These are phyloP conservation scores for Leucocoprinus birnbaumii DNA, from an alignment of 768 basidiomycete species.

Conservation along the genomic window DNA sequence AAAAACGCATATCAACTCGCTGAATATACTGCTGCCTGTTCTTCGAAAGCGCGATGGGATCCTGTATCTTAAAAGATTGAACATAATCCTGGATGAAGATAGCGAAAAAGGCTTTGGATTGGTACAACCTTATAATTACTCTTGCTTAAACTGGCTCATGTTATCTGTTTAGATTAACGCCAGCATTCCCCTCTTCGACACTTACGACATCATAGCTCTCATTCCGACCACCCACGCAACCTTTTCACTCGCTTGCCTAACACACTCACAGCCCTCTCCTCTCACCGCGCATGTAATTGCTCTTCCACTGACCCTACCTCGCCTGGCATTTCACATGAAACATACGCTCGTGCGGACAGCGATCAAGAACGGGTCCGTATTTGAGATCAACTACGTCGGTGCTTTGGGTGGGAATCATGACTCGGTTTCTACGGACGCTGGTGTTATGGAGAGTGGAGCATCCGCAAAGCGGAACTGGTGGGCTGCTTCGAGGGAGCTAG, in stretches of 20 bases:
- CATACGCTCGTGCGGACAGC: slow-evolving; percentile 82
- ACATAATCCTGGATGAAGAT: slow-evolving; percentile 77
- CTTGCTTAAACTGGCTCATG: background rate
- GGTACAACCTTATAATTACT: slow-evolving; percentile 35
- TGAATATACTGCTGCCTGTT: slow-evolving; percentile 59
- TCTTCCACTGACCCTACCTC: slow-evolving; percentile 72
- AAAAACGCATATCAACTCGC: slow-evolving; percentile 65
- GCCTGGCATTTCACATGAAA: slow-evolving; percentile 78
- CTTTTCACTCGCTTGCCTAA: slow-evolving; percentile 79
- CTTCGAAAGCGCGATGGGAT: slow-evolving; percentile 58
- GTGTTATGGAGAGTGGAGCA: slow-evolving; percentile 49
- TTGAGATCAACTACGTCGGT: slow-evolving; percentile 79
- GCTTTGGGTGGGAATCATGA: slow-evolving; percentile 66
- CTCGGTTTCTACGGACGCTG: slow-evolving; percentile 36
- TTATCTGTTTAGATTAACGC: slow-evolving; percentile 55
- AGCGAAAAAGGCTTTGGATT: slow-evolving; percentile 86
- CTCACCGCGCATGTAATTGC: slow-evolving; percentile 81
- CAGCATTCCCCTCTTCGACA: slow-evolving; percentile 56
- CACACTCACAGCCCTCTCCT: slow-evolving; percentile 71
- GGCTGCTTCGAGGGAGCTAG: slow-evolving; percentile 73
- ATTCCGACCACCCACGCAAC: slow-evolving; percentile 68
- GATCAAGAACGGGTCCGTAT: slow-evolving; percentile 77
- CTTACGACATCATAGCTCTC: slow-evolving; percentile 78
- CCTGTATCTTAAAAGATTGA: slow-evolving; percentile 71
- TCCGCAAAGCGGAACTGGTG: slow-evolving; percentile 80